Base-by-base conservation (phyloP, 208 protist genomes). In the Acanthamoeba comandoni region DNA sequence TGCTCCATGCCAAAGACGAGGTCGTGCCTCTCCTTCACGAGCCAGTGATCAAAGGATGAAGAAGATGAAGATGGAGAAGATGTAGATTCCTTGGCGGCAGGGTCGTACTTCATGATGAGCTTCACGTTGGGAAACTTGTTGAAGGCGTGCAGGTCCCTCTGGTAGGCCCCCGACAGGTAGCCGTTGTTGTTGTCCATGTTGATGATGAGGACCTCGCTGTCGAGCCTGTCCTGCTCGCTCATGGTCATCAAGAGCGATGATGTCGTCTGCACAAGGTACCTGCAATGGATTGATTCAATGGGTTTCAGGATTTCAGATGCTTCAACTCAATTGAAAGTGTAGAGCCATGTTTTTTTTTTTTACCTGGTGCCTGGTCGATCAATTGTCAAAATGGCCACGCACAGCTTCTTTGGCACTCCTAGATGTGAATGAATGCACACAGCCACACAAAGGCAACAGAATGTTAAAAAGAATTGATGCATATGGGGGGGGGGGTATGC, bases 41-140 rank as follows among this genome's bases (percentile, higher is more conserved):
- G 69, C 69, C 69, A 77, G 35, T 77, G 55, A 48, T 57, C 43
- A n/a, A 77, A 77, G 26, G 69, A n/a, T n/a, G n/a, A n/a, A n/a
- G n/a, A n/a, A n/a, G n/a, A n/a, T n/a, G n/a, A n/a, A n/a, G n/a
- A n/a, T n/a, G n/a, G n/a, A n/a, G n/a, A n/a, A n/a, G n/a, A n/a
- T n/a, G n/a, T n/a, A n/a, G n/a, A n/a, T n/a, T 19, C 43, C 69
- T 48, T 48, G 31, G 69, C 11, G 9, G 7, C 5, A 3, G 24
- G 9, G 0, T 77, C 69, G 35, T 48, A 24, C 35, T 52, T 77
- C 17, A 29, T 48, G 69, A 77, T 52, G 9, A 77, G 15, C 15
- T 55, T 24, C 69, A 77, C 69, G 17, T 48, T 13, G 2, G 69
- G 69, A 9, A 77, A 29, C 35, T 24, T 35, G 43, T 31, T 35